Base-by-base conservation (phyloP, 257 asterid species). In the Cinchona pubescens region DNA sequence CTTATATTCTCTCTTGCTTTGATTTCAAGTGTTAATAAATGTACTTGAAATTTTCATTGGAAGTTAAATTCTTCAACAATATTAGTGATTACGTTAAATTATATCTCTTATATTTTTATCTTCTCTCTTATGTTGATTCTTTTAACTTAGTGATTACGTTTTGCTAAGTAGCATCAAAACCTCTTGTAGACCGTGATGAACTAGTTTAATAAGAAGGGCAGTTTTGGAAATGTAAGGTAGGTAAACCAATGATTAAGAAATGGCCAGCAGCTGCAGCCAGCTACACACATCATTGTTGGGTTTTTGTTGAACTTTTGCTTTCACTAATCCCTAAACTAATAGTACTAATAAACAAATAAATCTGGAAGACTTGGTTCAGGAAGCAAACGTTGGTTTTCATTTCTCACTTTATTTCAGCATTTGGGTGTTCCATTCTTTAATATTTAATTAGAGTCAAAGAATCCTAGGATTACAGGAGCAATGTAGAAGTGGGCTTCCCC, bases 191-290 rank as follows among this genome's bases (percentile, higher is more conserved):
- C 10, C n/a, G n/a, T n/a, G n/a, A 2, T 0, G 59, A 51, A 5
- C 27, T 5, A 3, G 60, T 7, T 53, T 53, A 5, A 21, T 4
- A 40, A 40, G 10, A 40, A 77, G 86, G 78, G 62, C 35, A 81
- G n/a, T 56, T 67, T 43, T 49, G 82, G 73, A 69, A 73, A 30
- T n/a, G 38, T 2, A 48, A 59, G 35, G 23, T 40, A 59, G 35
- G 23, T 40, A 0, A 37, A 37, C 62, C 74, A 86, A 85, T 86
- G 88, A 83, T 88, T 82, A 71, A 73, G 71, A 38, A 68, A 38
- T 48, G 82, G 75, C 53, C 34, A 62, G 15, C 76, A 77, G 19
- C 43, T 27, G 67, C 70, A 42, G 37, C 85, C 88, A 85, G 84
- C 81, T 75, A 72, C 66, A 75, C 73, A 63, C 78, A 56, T 13